Conservation (phyloP, 2,329 filamentous ascomycete species). For the Phialocephala subalpina region DNA sequence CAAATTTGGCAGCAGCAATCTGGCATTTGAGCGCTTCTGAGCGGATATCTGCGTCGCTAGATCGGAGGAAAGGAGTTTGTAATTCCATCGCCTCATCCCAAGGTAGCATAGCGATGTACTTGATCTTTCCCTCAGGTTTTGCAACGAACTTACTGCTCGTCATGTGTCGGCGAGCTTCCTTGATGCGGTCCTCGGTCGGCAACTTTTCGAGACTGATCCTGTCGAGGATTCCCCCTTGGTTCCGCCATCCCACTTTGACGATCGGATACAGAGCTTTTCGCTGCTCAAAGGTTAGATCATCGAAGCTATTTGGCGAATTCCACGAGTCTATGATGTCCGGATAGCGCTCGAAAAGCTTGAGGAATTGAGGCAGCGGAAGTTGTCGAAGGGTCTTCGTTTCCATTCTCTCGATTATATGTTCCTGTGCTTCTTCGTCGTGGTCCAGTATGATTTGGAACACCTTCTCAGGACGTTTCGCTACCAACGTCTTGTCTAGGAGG, state of each 20-base stretch:
- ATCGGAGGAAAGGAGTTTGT: slow-evolving; percentile 22
- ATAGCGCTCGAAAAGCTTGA: slow-evolving; percentile 19
- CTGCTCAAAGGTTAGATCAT: slow-evolving; percentile 59
- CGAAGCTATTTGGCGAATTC: slow-evolving; percentile 49
- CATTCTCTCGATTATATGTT: neutral
- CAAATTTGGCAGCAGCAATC: slow-evolving; percentile 22
- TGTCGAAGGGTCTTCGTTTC: slow-evolving; percentile 11
- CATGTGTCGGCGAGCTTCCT: slow-evolving; percentile 25
- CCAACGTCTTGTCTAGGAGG: slow-evolving; percentile 12
- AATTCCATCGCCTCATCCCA: slow-evolving; percentile 29
- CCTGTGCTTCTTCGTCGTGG: slow-evolving; percentile 4
- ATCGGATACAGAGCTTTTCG: slow-evolving; percentile 10
- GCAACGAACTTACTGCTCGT: slow-evolving; percentile 21
- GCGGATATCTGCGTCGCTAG: slow-evolving; percentile 21
- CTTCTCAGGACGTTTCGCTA: slow-evolving; percentile 13
- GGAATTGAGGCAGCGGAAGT: slow-evolving; percentile 12
- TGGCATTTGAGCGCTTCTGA: slow-evolving; percentile 13
- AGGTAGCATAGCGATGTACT: slow-evolving; percentile 23
- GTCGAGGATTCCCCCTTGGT: slow-evolving; percentile 12
- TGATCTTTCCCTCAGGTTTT: slow-evolving; percentile 16
- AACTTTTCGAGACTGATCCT: slow-evolving; percentile 8
- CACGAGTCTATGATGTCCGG: slow-evolving; percentile 47
- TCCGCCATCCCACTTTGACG: slow-evolving; percentile 16
- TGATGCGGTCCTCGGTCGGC: slow-evolving; percentile 11
- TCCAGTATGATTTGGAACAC: slow-evolving; percentile 16